Base-by-base conservation (phyloP, 306 rosid species). In the Erythrophleum fordii region DNA sequence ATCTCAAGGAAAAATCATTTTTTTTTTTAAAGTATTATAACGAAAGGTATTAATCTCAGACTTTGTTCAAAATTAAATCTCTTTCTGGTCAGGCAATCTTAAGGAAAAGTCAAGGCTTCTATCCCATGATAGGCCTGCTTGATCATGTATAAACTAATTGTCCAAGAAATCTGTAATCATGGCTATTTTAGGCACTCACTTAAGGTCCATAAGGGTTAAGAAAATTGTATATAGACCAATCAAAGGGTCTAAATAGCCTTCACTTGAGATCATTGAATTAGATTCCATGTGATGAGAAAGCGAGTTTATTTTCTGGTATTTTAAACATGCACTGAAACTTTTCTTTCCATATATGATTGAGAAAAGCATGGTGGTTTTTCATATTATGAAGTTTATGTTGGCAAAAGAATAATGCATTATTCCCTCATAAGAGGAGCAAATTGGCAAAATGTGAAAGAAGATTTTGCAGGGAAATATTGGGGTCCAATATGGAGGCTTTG, bases 401-500 rank as follows among this genome's bases (percentile, higher is more conserved):
- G 70, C n/a, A 82, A 83, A 76, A 58, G 11, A 49, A 88, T 74
- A 86, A 86, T 83, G 83, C 59, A 78, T 51, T 22, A 58, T 58
- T 77, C 71, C 83, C 83, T 85, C 67, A 85, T 80, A 82, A 75
- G 70, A 79, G 82, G 46, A 66, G 58, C 75, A 81, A 87, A 80
- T 75, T 77, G 86, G 72, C 81, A 82, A 82, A 80, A 78, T 85
- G 77, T 56, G 88, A 84, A 80, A 79, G 77, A 73, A 70, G 64
- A 69, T 81, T 35, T 81, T 66, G 68, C 75, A 76, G 18, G 86
- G 82, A 85, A 88, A 86, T 73, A 83, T 89, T 87, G 96, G 94
- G 94, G 93, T 88, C 96, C 92, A 92, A 88, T 66, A 77, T 82
- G 93, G 91, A 83, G 92, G 92, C 91, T 91, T 84, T 89, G 92